Conservation (phyloP, 2,329 filamentous ascomycete genomes). For the Trichoderma harzianum region DNA sequence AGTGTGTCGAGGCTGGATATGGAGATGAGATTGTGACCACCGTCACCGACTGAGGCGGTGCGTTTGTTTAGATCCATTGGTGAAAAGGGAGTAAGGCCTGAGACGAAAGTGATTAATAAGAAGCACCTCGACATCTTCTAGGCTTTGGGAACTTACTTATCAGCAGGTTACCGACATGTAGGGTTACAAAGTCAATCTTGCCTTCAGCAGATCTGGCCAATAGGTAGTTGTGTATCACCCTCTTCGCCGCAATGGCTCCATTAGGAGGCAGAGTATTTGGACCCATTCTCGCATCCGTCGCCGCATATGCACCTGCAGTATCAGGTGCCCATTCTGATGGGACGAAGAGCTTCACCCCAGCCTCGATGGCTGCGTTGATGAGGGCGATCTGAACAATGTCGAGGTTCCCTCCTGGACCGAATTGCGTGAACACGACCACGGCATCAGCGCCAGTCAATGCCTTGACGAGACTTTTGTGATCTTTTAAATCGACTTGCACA, state of each 20-base stretch:
- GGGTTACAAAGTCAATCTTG: constrained; percentile 6
- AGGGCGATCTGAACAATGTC: constrained; percentile 5
- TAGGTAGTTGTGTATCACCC: neutral
- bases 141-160: neutral
- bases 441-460: constrained; percentile 2
- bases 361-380: constrained; percentile 9
- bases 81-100: neutral
- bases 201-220: neutral
- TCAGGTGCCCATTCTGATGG: constrained; percentile 13
- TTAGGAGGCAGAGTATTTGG: constrained; percentile 3
- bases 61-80: neutral
- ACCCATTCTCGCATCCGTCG: neutral
- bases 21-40: constrained; percentile 1
- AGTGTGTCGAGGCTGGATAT: constrained; percentile 3
- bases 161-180: neutral
- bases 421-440: neutral
- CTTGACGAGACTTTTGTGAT: neutral
- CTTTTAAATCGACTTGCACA: neutral
- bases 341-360: constrained; percentile 4
- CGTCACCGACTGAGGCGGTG: neutral
- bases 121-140: neutral
- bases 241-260: neutral
- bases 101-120: neutral
- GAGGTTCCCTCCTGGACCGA: neutral
- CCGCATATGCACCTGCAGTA: neutral